Evolutionary conservation across 2,329 filamentous ascomycete species (phyloP).

Genomic region (Lachnellula arida): DNA sequence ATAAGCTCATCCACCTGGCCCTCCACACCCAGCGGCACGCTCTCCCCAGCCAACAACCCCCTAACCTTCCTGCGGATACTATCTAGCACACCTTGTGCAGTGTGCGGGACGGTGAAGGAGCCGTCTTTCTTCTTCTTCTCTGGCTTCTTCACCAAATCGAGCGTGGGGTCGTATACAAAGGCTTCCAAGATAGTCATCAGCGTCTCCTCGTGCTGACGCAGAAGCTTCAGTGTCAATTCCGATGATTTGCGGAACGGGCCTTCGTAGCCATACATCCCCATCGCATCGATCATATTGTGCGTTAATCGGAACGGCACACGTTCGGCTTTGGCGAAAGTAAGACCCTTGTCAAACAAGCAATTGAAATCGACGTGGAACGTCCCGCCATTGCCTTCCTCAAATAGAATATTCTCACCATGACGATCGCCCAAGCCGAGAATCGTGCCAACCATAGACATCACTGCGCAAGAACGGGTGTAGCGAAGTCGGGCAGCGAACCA

Average conservation of each 20-base stretch:
- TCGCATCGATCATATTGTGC: constrained; percentile 97
- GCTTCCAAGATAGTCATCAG: constrained; percentile 96
- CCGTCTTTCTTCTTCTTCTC: constrained; percentile 41
- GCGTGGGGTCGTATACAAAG: constrained; percentile 93
- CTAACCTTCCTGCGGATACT: constrained; percentile 82
- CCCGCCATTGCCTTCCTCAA: constrained; percentile 90
- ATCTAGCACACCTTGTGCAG: constrained; percentile 77
- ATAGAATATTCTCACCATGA: constrained; percentile 93
- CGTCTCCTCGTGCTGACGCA: constrained; percentile 90
- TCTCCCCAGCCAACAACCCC: constrained; percentile 79
- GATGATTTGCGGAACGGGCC: constrained; percentile 87
- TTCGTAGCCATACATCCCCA: constrained; percentile 92
- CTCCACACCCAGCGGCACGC: constrained; percentile 88
- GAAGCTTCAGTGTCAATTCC: constrained; percentile 78
- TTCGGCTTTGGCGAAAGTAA: constrained; percentile 93
- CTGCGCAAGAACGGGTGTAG: constrained; percentile 90
- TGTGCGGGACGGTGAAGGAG: constrained; percentile 51
- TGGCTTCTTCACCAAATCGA: constrained; percentile 80
- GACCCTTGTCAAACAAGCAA: constrained; percentile 96
- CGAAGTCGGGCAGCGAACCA: constrained; percentile 88
- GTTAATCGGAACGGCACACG: constrained; percentile 93
- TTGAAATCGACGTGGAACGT: constrained; percentile 99
- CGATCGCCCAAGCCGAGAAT: constrained; percentile 90
- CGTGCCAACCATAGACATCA: constrained; percentile 99
- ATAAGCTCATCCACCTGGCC: constrained; percentile 97